Evolutionary conservation across 2,329 filamentous ascomycete species (phyloP).

Genomic region (Pseudodiploospora longispora): DNA sequence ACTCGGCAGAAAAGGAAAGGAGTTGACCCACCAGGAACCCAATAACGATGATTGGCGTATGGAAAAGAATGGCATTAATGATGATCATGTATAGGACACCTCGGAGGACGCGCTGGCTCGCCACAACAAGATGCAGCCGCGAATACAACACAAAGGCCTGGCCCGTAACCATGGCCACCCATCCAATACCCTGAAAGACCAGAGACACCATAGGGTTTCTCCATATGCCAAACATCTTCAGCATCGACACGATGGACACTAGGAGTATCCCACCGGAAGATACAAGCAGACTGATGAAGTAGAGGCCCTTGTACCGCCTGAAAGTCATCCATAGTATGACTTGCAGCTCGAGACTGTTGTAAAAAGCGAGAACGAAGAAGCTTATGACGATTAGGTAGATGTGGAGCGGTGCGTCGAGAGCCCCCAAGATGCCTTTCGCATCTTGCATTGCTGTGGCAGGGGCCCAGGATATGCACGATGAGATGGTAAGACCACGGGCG

Average conservation of each 20-base stretch:
- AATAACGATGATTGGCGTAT: constrained; percentile 45
- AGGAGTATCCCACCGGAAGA: constrained; percentile 22
- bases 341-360: constrained; percentile 5
- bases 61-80: constrained; percentile 41
- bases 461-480: too few species aligned
- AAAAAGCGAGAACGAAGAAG: background rate
- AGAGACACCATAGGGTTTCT: background rate
- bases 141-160: constrained; percentile 54
- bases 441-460: too few species aligned
- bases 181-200: constrained; percentile 9
- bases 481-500: too few species aligned
- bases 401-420: background rate
- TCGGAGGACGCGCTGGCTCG: constrained; percentile 38
- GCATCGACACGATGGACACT: constrained; percentile 35
- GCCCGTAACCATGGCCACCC: constrained; percentile 45
- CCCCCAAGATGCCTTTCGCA: too few species aligned
- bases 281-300: constrained; percentile 29
- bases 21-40: constrained; percentile 10
- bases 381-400: background rate
- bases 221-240: constrained; percentile 25
- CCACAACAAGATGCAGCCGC: constrained; percentile 49
- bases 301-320: constrained; percentile 22
- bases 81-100: constrained; percentile 49
- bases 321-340: constrained; percentile 40
- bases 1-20: too few species aligned